Evolutionary conservation across 129 eudicot species (phyloP).

Genomic region (Solidago caesia): DNA sequence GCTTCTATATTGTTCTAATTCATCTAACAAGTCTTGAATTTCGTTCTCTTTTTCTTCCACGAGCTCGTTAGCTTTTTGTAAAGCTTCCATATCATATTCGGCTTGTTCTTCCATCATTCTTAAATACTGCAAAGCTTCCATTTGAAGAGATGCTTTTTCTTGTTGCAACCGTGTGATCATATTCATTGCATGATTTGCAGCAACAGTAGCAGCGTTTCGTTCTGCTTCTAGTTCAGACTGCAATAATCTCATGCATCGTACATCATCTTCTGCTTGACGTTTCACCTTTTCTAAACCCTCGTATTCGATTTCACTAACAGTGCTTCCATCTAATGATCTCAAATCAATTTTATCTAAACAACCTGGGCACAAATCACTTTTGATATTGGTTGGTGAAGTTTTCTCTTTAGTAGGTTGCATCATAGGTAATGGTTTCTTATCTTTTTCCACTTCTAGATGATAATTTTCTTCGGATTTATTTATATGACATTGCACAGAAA

Average conservation of each 20-base stretch:
- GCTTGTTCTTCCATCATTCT: conserved; percentile 99
- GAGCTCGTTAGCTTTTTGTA: conserved; percentile 72
- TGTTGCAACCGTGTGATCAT: conserved; percentile 93
- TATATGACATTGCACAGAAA: conserved; percentile 5
- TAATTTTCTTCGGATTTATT: not conserved
- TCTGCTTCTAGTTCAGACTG: conserved; percentile 83
- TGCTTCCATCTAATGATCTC: conserved; percentile 45
- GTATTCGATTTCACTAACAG: conserved; percentile 45
- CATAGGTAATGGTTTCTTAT: conserved; percentile 12
- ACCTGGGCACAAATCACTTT: conserved; percentile 29
- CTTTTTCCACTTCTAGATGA: conserved; percentile 25
- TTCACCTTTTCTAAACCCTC: conserved; percentile 47
- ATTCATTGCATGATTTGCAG: conserved; percentile 89
- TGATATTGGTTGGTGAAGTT: conserved; percentile 21
- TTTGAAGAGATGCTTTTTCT: conserved; percentile 80
- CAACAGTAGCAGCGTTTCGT: conserved; percentile 75
- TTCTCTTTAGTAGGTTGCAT: conserved; percentile 14
- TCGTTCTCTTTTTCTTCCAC: conserved; percentile 77
- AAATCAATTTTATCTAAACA: conserved; percentile 39
- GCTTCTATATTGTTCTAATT: conserved; percentile 51
- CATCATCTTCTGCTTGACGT: conserved; percentile 55
- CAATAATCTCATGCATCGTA: conserved; percentile 41
- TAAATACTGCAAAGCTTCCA: conserved; percentile 81
- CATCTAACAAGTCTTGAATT: conserved; percentile 67
- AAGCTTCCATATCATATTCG: conserved; percentile 80